Evolutionary conservation across 805 yeast genomes (phyloP).

Genomic region (Millerozyma acaciae): DNA sequence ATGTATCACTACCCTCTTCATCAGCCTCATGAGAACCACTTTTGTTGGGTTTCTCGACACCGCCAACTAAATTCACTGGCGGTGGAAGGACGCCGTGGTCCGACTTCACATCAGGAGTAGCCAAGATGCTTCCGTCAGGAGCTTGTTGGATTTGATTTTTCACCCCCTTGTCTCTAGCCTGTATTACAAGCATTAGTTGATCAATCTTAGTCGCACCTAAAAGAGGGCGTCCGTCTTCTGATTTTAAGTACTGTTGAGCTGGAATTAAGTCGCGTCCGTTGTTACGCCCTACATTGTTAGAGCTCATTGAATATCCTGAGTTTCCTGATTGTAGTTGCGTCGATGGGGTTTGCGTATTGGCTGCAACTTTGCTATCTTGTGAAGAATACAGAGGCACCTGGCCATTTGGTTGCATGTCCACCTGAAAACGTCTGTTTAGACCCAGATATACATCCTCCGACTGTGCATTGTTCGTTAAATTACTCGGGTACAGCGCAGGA

Average conservation of each 20-base stretch:
- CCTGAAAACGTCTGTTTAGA: no score
- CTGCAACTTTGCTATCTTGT: conserved; percentile 9
- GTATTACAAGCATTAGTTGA: conserved; percentile 85
- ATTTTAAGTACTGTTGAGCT: conserved; percentile 42
- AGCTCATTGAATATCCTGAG: conserved; percentile 6
- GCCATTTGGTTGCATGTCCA: conserved; percentile 2
- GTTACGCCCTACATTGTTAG: background rate
- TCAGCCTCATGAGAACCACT: conserved; percentile 11
- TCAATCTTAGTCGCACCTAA: conserved; percentile 88
- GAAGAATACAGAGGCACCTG: conserved; percentile 11
- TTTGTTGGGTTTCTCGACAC: conserved; percentile 62
- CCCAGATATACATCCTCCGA: no score
- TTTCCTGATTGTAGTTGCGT: conserved; percentile 12
- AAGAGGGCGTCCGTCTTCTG: conserved; percentile 65
- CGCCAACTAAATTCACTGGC: conserved; percentile 68
- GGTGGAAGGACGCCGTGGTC: conserved; percentile 46
- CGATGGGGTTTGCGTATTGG: conserved; percentile 9
- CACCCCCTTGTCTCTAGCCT: conserved; percentile 77
- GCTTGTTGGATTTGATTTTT: conserved; percentile 61
- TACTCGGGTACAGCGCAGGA: background rate
- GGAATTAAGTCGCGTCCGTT: conserved; percentile 32
- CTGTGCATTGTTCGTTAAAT: background rate
- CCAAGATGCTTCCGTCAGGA: conserved; percentile 66
- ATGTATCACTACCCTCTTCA: conserved; percentile 11
- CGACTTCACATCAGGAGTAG: conserved; percentile 23